Evolutionary conservation across 306 rosid genomes (phyloP).

Genomic region (Abrus precatorius): DNA sequence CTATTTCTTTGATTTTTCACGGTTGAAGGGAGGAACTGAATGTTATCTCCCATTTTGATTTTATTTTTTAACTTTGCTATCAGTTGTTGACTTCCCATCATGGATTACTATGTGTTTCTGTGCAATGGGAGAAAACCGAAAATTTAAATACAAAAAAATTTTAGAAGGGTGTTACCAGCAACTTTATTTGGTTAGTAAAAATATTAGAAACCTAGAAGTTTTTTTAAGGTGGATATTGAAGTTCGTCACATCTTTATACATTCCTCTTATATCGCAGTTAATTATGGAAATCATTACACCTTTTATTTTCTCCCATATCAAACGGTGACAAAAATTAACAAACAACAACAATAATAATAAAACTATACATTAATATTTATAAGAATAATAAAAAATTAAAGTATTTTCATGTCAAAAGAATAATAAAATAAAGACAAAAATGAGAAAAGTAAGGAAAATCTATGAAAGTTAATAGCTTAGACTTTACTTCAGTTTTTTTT

Average conservation of each 20-base stretch:
- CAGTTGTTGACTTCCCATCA: conserved; percentile 23
- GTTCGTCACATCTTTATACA: neutral
- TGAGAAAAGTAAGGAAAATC: too few species aligned
- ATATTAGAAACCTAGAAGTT: neutral
- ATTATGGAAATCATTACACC: neutral
- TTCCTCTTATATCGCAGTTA: too few species aligned
- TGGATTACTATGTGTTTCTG: neutral
- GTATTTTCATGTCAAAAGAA: too few species aligned
- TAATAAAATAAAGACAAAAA: too few species aligned
- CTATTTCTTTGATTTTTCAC: neutral
- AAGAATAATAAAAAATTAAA: too few species aligned
- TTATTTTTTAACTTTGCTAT: conserved; percentile 17
- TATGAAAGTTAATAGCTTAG: too few species aligned
- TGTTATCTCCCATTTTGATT: neutral
- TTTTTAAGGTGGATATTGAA: neutral
- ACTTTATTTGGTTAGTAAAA: neutral
- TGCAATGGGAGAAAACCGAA: neutral
- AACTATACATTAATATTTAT: too few species aligned
- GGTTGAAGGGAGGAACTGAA: too few species aligned
- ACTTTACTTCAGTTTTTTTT: too few species aligned
- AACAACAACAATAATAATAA: too few species aligned
- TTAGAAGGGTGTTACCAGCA: neutral
- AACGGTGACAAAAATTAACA: too few species aligned
- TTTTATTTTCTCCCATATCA: too few species aligned
- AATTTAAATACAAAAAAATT: neutral